Conservation (phyloP, 345 rosid species). For the Eucalyptus victrix region DNA sequence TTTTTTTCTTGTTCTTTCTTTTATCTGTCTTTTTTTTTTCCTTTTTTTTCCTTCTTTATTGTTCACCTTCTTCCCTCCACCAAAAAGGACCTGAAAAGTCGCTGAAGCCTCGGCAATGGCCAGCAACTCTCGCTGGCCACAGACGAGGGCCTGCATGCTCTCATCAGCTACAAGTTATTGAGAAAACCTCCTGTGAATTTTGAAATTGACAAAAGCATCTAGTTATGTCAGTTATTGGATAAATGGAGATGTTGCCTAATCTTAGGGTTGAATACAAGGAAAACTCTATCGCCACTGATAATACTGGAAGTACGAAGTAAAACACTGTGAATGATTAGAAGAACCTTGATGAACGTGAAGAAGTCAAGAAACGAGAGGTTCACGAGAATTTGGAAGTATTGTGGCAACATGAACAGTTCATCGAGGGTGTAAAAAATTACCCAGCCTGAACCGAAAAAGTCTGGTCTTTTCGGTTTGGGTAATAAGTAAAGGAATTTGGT, state of each 20-base stretch:
- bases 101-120: neutral
- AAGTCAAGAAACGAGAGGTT: neutral
- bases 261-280: neutral
- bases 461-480: neutral
- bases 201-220: neutral
- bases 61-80: neutral
- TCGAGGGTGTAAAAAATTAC: neutral
- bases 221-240: neutral
- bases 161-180: neutral
- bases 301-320: neutral
- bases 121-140: neutral
- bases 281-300: neutral
- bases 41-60: neutral
- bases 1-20: neutral
- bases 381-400: neutral
- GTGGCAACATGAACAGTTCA: neutral
- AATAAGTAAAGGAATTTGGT: neutral
- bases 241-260: neutral
- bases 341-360: neutral
- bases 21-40: neutral
- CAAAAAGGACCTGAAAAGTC: neutral
- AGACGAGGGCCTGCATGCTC: neutral
- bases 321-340: neutral
- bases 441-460: neutral
- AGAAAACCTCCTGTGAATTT: neutral